Base-by-base conservation (phyloP, 768 basidiomycete species). In the Thelephora ganbajun region DNA sequence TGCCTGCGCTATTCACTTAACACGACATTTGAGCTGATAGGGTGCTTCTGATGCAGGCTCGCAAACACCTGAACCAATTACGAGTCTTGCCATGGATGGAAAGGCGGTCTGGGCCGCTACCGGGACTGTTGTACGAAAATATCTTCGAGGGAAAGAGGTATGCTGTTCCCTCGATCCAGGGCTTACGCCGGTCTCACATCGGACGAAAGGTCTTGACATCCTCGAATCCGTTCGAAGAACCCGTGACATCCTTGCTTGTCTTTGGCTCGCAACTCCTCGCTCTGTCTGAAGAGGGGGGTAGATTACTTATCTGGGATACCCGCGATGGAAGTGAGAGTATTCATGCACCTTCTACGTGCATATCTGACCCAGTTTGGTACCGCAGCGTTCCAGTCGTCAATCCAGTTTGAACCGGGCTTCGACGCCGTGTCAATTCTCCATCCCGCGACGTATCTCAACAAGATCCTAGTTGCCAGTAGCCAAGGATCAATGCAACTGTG, bases 371-470 rank as follows among this genome's bases (percentile, higher is more conserved):
- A 43, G 49, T 3, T 23, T 6, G n/a, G n/a, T n/a, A n/a, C n/a
- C 23, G 14, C 49, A 83, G 85, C 72, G 45, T 61, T 87, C 23
- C 71, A 80, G 44, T 69, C 74, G 3, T 76, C 76, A 2, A 76
- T 98, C 43, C 71, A 79, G 37, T 94, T 99, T 56, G 85, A 91
- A 44, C 57, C 75, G 6, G 79, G 74, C 16, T 98, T 98, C 62
- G 83, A 80, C 1, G 93, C 93, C n/a, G 83, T 78, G 4, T 72
- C 71, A 22, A 68, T 96, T 37, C 70, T 96, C 5, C 96, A 99
- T 60, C 96, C 96, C 2, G 83, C 91, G 1, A 98, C 96, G 11
- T 98, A 98, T 63, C 63, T 99, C 45, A 98, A 99, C 69, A 99
- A 99, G 66, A 71, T 98, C 0, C 69, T 98, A 1, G 76, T 98